Evolutionary conservation across 257 asterid species (phyloP).

Genomic region (Solanum okadae): DNA sequence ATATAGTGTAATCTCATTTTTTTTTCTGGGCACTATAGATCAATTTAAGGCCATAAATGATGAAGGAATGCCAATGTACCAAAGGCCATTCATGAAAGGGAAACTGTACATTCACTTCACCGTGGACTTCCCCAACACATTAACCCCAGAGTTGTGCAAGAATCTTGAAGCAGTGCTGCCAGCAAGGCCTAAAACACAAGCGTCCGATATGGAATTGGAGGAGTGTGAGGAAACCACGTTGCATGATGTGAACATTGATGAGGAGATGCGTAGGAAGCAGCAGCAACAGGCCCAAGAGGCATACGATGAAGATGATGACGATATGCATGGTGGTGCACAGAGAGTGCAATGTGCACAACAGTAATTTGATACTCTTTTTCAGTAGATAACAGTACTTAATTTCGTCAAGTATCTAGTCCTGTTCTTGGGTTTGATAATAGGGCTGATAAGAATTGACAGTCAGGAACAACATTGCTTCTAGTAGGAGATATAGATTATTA

Average conservation of each 20-base stretch:
- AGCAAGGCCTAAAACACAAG: background rate
- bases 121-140: slow-evolving; percentile 11
- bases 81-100: slow-evolving; percentile 24
- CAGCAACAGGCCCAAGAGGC: slow-evolving; percentile 15
- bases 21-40: background rate
- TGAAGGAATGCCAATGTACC: slow-evolving; percentile 22
- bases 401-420: background rate
- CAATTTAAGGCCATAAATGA: slow-evolving; percentile 18
- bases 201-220: slow-evolving; percentile 12
- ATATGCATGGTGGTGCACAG: slow-evolving; percentile 12
- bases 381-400: background rate
- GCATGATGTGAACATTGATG: slow-evolving; percentile 20
- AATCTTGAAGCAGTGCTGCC: slow-evolving; percentile 19
- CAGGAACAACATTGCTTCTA: background rate
- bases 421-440: background rate
- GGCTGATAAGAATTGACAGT: background rate
- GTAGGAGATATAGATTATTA: background rate
- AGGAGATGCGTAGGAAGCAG: slow-evolving; percentile 20
- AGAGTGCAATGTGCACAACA: slow-evolving; percentile 16
- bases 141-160: slow-evolving; percentile 13
- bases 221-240: slow-evolving; percentile 21
- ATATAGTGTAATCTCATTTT: background rate
- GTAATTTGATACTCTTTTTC: background rate
- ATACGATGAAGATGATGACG: slow-evolving; percentile 6
- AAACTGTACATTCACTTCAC: slow-evolving; percentile 19